phyloP scores from a whole-genome alignment of 495 filamentous ascomycete species.

The Hypoxylon cercidicola region DNA sequence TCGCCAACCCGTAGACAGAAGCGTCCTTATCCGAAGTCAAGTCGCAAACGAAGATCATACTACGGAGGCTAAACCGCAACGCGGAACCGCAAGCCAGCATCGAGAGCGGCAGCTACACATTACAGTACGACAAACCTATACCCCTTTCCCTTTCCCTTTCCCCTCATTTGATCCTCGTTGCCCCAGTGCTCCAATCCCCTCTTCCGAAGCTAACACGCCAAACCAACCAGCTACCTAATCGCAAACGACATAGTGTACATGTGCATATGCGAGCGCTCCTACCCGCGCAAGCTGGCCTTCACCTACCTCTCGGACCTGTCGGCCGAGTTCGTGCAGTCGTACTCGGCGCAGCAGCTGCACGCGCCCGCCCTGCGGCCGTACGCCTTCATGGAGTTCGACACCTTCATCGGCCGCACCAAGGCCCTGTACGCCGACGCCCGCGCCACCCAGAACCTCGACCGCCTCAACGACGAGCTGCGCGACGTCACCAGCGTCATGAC shows the following conservation, averaged over 20 bases:
- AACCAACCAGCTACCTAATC: slow-evolving; percentile 78
- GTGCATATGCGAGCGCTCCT: slow-evolving; percentile 90
- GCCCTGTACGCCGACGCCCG: slow-evolving; percentile 94
- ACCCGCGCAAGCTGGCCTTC: slow-evolving; percentile 98
- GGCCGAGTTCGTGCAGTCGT: slow-evolving; percentile 89
- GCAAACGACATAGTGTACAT: slow-evolving; percentile 84
- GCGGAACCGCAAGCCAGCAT: slow-evolving; percentile 92
- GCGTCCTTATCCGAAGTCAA: slow-evolving; percentile 87
- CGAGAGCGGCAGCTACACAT: slow-evolving; percentile 80
- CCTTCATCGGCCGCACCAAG: slow-evolving; percentile 92
- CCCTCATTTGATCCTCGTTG: neutral
- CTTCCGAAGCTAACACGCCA: slow-evolving; percentile 8
- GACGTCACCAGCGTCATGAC: slow-evolving; percentile 99
- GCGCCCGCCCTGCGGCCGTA: slow-evolving; percentile 84
- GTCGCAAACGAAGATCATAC: slow-evolving; percentile 86
- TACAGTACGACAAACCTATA: slow-evolving; percentile 71
- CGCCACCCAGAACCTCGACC: slow-evolving; percentile 86
- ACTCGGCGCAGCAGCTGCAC: slow-evolving; percentile 76
- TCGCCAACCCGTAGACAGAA: slow-evolving; percentile 60
- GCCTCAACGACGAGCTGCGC: slow-evolving; percentile 92
- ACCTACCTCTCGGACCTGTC: slow-evolving; percentile 95
- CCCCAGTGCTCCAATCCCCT: too few species aligned
- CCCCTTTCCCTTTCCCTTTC: too few species aligned
- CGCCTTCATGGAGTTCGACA: slow-evolving; percentile 97
- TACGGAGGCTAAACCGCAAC: slow-evolving; percentile 85